Evolutionary conservation across 176 grass and related monocot species (phyloP), one percentile per base, ranked within the genome.

Genomic region (Cymbopogon citratus): DNA sequence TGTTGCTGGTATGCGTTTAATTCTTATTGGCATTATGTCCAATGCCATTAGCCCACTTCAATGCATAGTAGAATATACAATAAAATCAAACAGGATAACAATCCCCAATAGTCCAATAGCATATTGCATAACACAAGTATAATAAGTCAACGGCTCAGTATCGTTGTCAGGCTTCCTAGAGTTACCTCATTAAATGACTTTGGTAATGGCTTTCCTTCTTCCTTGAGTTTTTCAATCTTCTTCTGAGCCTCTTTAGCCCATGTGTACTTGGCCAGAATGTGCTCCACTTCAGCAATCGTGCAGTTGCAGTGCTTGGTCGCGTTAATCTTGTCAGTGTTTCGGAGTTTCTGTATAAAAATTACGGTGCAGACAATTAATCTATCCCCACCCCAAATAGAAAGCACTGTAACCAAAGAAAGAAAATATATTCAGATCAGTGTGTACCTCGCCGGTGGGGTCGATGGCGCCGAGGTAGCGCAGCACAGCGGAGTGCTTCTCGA

Each of bases 231-330:
- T 28, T 70, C 76, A 52, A 98, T 86, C 82, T 88, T 98, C 82
- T 82, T 93, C 69, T 98, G 92, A 7, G 96, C 96, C 26, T 95
- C 88, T 81, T 93, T 98, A 34, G 96, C 92, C 92, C 96, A 98
- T 48, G 88, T 80, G 29, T 93, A 98, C 86, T 98, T 98, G 24
- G 88, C 90, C 49, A 98, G 74, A 69, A 95, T 89, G 66, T 97
- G 92, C 90, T 97, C 94, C 61, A 97, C 96, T 4, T 98, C 96
- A 23, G 90, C 76, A 84, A 95, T 95, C 18, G 92, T 95, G 80
- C 90, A 95, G 35, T 91, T 91, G 48, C 96, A 98, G 80, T 98
- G 88, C 83, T 98, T 95, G 36, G 80, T 86, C 28, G 89, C 92
- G 49, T 82, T 88, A 18, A 80, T 85, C 70, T 98, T 98, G 80